Base-by-base conservation (phyloP, 192 early-diverging fungal species). In the Linnemannia schmuckeri region DNA sequence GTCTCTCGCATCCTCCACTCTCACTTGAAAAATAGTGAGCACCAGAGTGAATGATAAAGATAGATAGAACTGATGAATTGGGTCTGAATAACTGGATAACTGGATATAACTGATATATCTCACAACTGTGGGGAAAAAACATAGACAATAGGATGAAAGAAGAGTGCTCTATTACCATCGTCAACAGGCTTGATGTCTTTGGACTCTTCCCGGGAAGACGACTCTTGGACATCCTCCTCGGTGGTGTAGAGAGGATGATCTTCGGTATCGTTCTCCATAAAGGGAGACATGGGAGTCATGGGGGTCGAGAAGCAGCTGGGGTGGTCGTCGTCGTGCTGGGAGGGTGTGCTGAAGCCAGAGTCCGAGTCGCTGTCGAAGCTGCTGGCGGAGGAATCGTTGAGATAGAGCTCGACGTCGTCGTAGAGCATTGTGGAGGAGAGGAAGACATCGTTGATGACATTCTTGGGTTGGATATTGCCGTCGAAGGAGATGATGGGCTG, bases 381-480 rank as follows among this genome's bases (percentile, higher is more conserved):
- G 41, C 79, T 81, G 0, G 78, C 72, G 12, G 83, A 77, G 35
- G 83, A 86, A n/a, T 86, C 83, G 61, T 80, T 66, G 30, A 80
- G 79, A 27, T 81, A 87, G 20, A 81, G 76, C 52, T 87, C 85
- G n/a, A 78, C 80, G 52, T 87, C 85, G 73, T 87, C 85, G 54
- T 77, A 87, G 35, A 87, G 79, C 85, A 87, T 87, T 46, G 85
- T 81, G 4, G 85, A 87, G 38, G 85, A 87, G n/a, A 87, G 76
- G 66, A 87, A 81, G 72, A 87, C 85, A 69, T 87, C 85, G 72
- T 87, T 87, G 85, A 87, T 87, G 72, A 87, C 85, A 70, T 81
- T 81, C 79, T 87, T 87, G 70, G 85, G 76, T 33, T 87, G 85
- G 57, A 54, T 74, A 70, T 44, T 69, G 54, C 85, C 79, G 30